Conservation (phyloP, 352 stramenopile species). For the Globisporangium uncinulatum region DNA sequence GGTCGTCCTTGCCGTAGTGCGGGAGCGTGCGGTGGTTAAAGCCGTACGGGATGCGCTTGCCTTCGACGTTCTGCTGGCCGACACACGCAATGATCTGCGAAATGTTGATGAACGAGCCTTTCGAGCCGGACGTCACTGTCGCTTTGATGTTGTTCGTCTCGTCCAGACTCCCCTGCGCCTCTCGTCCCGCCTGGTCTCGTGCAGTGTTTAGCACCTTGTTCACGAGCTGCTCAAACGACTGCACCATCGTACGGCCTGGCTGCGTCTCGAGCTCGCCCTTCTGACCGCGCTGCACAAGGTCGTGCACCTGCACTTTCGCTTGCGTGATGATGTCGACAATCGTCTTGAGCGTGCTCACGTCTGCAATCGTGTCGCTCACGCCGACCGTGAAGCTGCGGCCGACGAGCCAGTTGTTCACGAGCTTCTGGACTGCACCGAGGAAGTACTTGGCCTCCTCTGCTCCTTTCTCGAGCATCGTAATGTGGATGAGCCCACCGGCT, state of each 20-base stretch:
- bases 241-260: slow-evolving; percentile 98
- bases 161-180: slow-evolving; percentile 86
- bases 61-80: slow-evolving; percentile 98
- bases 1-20: slow-evolving; percentile 96
- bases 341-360: slow-evolving; percentile 96
- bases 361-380: slow-evolving; percentile 98
- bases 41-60: slow-evolving; percentile 95
- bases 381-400: slow-evolving; percentile 98
- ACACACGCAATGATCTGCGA: slow-evolving; percentile 99
- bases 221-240: slow-evolving; percentile 98
- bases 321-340: slow-evolving; percentile 99
- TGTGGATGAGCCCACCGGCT: slow-evolving; percentile 97
- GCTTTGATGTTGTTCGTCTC: slow-evolving; percentile 99
- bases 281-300: slow-evolving; percentile 96
- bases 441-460: slow-evolving; percentile 86
- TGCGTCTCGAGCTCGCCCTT: slow-evolving; percentile 97
- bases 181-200: slow-evolving; percentile 77
- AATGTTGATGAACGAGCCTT: slow-evolving; percentile 99
- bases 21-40: slow-evolving; percentile 95
- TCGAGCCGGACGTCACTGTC: slow-evolving; percentile 98
- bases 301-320: slow-evolving; percentile 93
- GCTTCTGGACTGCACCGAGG: slow-evolving; percentile 92
- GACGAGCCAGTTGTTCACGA: slow-evolving; percentile 99
- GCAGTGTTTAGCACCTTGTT: slow-evolving; percentile 95
- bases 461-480: slow-evolving; percentile 93